Conservation (phyloP, 2,329 filamentous ascomycete genomes). For the Thyridium curvatum region DNA sequence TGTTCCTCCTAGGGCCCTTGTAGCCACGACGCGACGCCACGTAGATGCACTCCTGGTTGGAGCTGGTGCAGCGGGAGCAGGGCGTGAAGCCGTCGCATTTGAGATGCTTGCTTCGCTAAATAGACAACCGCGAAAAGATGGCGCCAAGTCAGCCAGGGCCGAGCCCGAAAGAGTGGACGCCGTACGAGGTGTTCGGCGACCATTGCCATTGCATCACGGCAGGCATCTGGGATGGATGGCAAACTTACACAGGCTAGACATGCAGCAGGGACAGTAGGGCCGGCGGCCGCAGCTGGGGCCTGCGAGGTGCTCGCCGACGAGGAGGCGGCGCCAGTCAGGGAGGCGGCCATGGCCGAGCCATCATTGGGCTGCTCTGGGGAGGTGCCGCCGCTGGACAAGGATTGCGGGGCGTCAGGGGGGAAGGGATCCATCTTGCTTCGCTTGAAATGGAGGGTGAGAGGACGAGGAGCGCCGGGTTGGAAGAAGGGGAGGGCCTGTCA, state of each 20-base stretch:
- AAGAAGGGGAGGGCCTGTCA: too few relatives aligned
- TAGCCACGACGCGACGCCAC: conserved; percentile 70
- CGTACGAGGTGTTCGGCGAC: conserved; percentile 1
- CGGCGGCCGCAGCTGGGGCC: not conserved
- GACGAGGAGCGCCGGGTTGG: too few relatives aligned
- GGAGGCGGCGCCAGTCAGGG: not conserved
- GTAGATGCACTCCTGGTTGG: conserved; percentile 60
- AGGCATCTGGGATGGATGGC: conserved; percentile 5
- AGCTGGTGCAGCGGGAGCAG: conserved; percentile 59
- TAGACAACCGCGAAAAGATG: conserved; percentile 1
- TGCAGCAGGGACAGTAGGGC: conserved; percentile 32
- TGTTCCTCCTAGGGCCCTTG: conserved; percentile 56
- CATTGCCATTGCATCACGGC: too few relatives aligned
- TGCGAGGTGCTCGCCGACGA: conserved; percentile 1
- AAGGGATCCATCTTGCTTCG: conserved; percentile 1
- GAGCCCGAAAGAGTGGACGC: too few relatives aligned
- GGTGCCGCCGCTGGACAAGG: not conserved
- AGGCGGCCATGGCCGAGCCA: not conserved
- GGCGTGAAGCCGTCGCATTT: conserved; percentile 69
- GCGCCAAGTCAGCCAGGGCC: not conserved
- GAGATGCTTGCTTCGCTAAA: conserved; percentile 59
- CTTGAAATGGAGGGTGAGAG: too few relatives aligned
- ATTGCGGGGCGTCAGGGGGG: conserved; percentile 3
- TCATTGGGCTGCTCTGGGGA: not conserved
- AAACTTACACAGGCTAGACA: conserved; percentile 49